Conservation (phyloP, 2,329 filamentous ascomycete genomes). For the Beauveria varroae region DNA sequence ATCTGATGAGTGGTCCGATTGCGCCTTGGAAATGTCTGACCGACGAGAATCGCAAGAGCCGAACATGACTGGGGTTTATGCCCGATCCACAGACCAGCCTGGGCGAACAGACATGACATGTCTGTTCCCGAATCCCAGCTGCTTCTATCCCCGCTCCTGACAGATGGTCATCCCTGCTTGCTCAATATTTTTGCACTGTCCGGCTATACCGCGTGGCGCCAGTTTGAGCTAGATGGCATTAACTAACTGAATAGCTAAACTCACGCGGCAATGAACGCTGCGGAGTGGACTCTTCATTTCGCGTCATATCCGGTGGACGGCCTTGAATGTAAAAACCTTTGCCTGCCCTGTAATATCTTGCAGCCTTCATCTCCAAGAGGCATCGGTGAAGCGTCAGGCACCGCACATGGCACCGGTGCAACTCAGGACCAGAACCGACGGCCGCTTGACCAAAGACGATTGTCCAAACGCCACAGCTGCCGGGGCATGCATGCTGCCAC, state of each 20-base stretch:
- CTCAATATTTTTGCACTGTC: neutral
- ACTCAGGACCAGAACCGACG: neutral
- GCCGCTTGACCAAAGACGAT: neutral
- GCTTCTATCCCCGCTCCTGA: conserved; percentile 2
- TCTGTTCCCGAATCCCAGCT: neutral
- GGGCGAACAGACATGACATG: neutral
- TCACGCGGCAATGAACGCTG: neutral
- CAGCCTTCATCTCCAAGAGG: neutral
- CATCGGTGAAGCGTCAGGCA: neutral
- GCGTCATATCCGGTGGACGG: neutral
- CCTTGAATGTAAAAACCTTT: neutral
- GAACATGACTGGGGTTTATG: neutral
- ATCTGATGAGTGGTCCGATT: neutral
- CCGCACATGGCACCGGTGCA: neutral
- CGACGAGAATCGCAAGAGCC: neutral
- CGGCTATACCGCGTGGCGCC: neutral
- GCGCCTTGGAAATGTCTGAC: neutral
- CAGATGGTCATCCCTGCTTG: neutral
- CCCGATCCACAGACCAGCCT: conserved; percentile 1
- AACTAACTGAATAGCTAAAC: too few species aligned
- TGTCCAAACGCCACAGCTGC: neutral
- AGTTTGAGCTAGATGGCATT: neutral
- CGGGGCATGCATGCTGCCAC: neutral
- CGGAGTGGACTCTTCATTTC: neutral
- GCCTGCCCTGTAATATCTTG: neutral